A percentile compares a stretch with the other conserved stretches of the same genome.
Conservation (phyloP, 306 rosid species). For the Dicorynia guianensis region DNA sequence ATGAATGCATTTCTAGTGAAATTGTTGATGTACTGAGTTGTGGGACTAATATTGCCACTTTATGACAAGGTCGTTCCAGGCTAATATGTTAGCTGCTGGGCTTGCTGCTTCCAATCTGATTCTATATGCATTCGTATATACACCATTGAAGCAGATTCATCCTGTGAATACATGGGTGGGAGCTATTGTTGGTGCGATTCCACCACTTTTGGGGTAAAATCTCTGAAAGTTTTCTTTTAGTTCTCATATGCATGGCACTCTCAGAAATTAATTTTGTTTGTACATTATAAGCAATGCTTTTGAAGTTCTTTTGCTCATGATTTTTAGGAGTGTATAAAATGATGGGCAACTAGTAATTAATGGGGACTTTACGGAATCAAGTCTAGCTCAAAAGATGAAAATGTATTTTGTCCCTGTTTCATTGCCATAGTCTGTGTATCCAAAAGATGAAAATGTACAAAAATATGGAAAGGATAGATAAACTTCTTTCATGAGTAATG, state of each 20-base stretch:
- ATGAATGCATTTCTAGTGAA: slow-evolving; percentile 18
- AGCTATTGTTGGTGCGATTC: slow-evolving; percentile 96
- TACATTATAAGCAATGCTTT: slow-evolving; percentile 5
- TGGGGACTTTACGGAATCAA: background rate
- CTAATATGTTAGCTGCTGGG: slow-evolving; percentile 97
- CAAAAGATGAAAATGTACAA: no score
- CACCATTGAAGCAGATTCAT: slow-evolving; percentile 96
- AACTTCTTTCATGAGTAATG: no score
- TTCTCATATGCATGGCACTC: slow-evolving; percentile 20
- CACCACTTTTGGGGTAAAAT: slow-evolving; percentile 94
- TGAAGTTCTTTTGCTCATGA: slow-evolving; percentile 6
- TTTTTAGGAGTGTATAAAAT: slow-evolving; percentile 11
- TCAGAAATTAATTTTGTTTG: slow-evolving; percentile 18
- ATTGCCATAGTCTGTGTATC: background rate
- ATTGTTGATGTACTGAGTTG: slow-evolving; percentile 38
- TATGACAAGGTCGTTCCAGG: slow-evolving; percentile 89
- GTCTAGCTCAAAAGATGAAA: slow-evolving; percentile 15
- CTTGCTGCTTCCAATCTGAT: slow-evolving; percentile 89
- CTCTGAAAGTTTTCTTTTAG: background rate
- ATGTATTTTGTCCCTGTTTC: slow-evolving; percentile 20
- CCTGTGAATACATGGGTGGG: slow-evolving; percentile 98
- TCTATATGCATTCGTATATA: slow-evolving; percentile 87
- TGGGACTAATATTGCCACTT: slow-evolving; percentile 61
- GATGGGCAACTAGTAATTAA: background rate
- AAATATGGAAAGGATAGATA: no score